phyloP scores from a whole-genome alignment of 805 yeast genomes.

The Ogataea siamensis region DNA sequence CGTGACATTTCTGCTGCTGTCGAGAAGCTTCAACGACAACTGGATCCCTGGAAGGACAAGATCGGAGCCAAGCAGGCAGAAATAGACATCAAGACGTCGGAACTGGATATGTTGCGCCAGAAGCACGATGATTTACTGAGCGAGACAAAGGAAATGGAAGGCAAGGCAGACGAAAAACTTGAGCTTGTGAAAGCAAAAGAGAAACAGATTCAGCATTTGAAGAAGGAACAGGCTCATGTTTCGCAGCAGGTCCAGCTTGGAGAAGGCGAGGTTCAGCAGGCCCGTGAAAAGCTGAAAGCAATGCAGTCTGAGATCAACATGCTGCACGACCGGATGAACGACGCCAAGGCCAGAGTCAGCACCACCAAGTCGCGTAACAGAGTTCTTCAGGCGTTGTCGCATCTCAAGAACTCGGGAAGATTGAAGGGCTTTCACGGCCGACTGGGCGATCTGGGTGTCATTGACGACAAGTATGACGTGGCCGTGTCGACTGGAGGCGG shows the following conservation, averaged over 20 bases:
- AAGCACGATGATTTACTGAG: constrained; percentile 42
- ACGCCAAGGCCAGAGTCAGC: constrained; percentile 59
- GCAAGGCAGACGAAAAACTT: constrained; percentile 37
- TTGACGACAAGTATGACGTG: constrained; percentile 83
- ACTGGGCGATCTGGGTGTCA: constrained; percentile 88
- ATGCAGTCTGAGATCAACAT: constrained; percentile 53
- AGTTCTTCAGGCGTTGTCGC: constrained; percentile 65
- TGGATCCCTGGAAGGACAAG: constrained; percentile 82
- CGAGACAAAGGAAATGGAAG: constrained; percentile 45
- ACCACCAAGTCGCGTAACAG: constrained; percentile 65
- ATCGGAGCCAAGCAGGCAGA: constrained; percentile 62
- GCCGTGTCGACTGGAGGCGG: constrained; percentile 96
- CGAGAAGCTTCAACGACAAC: constrained; percentile 55
- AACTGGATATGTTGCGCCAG: constrained; percentile 56
- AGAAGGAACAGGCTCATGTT: constrained; percentile 48
- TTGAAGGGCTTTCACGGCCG: constrained; percentile 85
- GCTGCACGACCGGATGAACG: constrained; percentile 61
- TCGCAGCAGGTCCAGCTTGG: constrained; percentile 58
- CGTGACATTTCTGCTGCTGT: constrained; percentile 63
- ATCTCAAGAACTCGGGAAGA: constrained; percentile 76
- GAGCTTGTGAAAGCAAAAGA: constrained; percentile 45
- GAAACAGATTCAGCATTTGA: constrained; percentile 42
- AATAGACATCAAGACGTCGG: constrained; percentile 61
- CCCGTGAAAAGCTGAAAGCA: constrained; percentile 46
- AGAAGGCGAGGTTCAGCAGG: constrained; percentile 50